A percentile compares a stretch with the other conserved stretches of the same genome.
These are phyloP conservation scores for Rhizoclosmatium globosum DNA, from an alignment of 192 early-diverging fungal genomes.

Conservation along the genomic window DNA sequence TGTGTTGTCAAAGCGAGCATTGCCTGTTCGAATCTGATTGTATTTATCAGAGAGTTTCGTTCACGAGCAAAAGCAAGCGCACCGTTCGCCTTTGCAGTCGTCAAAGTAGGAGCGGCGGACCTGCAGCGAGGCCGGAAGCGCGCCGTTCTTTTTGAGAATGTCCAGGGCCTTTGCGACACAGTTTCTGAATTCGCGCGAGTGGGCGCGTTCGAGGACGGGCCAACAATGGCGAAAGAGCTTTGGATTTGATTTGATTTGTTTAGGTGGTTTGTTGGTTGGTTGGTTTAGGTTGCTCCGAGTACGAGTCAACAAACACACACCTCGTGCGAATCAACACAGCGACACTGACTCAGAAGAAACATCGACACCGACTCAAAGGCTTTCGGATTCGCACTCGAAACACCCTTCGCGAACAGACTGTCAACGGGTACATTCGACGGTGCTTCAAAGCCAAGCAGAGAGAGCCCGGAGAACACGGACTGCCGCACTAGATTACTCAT, in stretches of 20 bases:
- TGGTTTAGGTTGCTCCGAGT: no score
- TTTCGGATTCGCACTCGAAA: constrained; percentile 18
- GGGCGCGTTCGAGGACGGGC: constrained; percentile 42
- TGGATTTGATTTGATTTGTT: no score
- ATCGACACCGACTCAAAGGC: constrained; percentile 17
- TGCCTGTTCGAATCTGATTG: constrained; percentile 41
- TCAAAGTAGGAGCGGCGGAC: constrained; percentile 45
- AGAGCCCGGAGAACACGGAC: not conserved
- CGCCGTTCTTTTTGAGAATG: constrained; percentile 44
- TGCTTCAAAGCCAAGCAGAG: constrained; percentile 2
- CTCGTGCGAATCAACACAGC: not conserved
- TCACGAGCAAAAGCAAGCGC: not conserved
- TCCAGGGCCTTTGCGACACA: constrained; percentile 43
- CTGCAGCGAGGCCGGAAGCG: constrained; percentile 34
- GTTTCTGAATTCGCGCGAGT: constrained; percentile 44
- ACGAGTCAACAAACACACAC: no score
- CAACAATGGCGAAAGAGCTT: constrained; percentile 13
- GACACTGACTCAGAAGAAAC: constrained; percentile 5
- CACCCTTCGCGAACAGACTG: constrained; percentile 2
- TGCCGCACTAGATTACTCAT: not conserved
- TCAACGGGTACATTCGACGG: not conserved
- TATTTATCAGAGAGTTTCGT: not conserved
- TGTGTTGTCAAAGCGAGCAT: constrained; percentile 46
- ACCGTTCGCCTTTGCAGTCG: constrained; percentile 51
- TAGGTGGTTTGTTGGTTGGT: no score